phyloP scores from a whole-genome alignment of 768 basidiomycete species.

The Agrocybe chaxingu region DNA sequence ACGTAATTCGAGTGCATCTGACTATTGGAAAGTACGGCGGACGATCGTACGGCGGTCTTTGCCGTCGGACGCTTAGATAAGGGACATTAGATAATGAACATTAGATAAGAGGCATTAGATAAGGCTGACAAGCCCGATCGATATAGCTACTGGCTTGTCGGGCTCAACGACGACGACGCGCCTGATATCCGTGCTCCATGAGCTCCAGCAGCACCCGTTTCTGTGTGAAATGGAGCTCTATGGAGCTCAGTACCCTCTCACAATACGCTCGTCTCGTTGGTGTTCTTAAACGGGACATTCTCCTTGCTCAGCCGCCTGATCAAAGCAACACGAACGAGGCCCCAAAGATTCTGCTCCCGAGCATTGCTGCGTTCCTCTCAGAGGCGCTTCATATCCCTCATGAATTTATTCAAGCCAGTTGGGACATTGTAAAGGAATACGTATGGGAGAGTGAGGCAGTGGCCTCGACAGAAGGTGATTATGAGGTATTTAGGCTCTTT shows the following conservation, averaged over 20 bases:
- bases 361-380: conserved; percentile 3
- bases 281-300: conserved; percentile 7
- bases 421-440: conserved; percentile 8
- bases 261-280: conserved; percentile 1
- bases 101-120: too few species aligned
- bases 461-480: conserved; percentile 5
- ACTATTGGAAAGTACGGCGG: conserved; percentile 2
- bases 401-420: conserved; percentile 4
- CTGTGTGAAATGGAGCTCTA: neutral
- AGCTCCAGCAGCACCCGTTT: neutral
- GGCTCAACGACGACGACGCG: neutral
- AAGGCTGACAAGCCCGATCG: too few species aligned
- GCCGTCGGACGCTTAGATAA: neutral
- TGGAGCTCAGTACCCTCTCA: neutral
- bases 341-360: conserved; percentile 6
- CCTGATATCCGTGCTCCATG: neutral
- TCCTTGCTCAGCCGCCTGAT: conserved; percentile 9
- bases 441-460: conserved; percentile 3
- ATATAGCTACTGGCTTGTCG: too few species aligned
- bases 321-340: conserved; percentile 2
- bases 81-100: too few species aligned
- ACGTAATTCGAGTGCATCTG: conserved; percentile 7
- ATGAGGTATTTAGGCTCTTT: conserved; percentile 3
- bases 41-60: conserved; percentile 2
- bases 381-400: neutral